Percentiles rank a stretch among this genome's conserved stretches.
Conservation (phyloP, 2,329 filamentous ascomycete species). For the Trichoderma citrinoviride region DNA sequence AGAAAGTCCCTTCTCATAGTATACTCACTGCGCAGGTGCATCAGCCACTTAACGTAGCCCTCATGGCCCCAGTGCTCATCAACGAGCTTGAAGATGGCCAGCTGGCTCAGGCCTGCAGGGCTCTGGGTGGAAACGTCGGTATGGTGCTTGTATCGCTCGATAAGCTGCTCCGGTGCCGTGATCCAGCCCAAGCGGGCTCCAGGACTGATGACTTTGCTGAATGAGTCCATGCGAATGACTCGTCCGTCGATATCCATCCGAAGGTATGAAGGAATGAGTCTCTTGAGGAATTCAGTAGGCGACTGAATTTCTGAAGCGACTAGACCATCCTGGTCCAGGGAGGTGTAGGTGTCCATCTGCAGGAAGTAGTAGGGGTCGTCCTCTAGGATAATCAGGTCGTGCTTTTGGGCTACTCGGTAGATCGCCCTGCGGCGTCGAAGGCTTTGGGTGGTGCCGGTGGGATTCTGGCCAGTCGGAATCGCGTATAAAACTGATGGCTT, state of each 20-base stretch:
- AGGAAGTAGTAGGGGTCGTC: constrained; percentile 97
- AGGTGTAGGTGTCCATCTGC: constrained; percentile 72
- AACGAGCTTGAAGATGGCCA: constrained; percentile 1
- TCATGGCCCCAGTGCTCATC: constrained; percentile 18
- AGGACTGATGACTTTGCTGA: constrained; percentile 88
- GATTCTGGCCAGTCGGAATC: constrained; percentile 68
- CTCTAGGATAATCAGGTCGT: constrained; percentile 87
- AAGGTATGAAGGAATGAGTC: constrained; percentile 77
- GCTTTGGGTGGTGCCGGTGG: constrained; percentile 73
- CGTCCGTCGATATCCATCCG: constrained; percentile 80
- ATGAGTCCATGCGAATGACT: constrained; percentile 86
- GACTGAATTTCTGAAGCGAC: constrained; percentile 35
- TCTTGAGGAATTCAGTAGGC: constrained; percentile 79
- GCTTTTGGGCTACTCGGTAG: constrained; percentile 76
- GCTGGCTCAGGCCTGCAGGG: constrained; percentile 9
- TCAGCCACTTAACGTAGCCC: constrained; percentile 9
- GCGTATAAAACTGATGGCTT: not conserved
- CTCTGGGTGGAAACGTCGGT: constrained; percentile 13
- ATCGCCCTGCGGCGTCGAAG: constrained; percentile 72
- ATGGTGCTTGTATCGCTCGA: constrained; percentile 10
- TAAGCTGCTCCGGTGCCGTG: constrained; percentile 50
- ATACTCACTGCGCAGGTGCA: constrained; percentile 2
- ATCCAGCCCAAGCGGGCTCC: constrained; percentile 90
- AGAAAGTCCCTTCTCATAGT: constrained; percentile 11
- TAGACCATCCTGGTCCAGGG: constrained; percentile 49